Base-by-base conservation (phyloP, 139 green algal genomes). In the Micromonas commoda region DNA sequence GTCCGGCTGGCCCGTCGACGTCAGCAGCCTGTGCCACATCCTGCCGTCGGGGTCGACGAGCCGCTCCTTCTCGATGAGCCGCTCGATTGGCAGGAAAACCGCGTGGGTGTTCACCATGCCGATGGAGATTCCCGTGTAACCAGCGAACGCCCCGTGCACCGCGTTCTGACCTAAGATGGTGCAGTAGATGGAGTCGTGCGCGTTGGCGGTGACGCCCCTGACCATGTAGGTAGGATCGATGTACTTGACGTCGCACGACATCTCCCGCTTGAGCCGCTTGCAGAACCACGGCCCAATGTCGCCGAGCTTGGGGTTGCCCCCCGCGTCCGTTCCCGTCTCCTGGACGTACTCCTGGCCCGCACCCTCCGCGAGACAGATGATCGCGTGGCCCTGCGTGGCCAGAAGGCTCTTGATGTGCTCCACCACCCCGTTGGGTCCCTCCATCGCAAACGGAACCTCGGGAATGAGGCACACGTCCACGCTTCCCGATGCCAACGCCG, bases 221-320 rank as follows among this genome's bases (percentile, higher is more conserved):
- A 97, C 96, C 84, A 97, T 95, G 88, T 96, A 97, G 1, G 87
- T 91, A 9, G 91, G 91, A 82, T 96, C 93, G 73, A 98, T 98
- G 88, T 96, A 97, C 88, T 97, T 97, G 60, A 97, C 84, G 64
- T 87, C 82, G n/a, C 68, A 57, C 54, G 89, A 89, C 80, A 91
- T 84, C 66, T 88, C 76, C 63, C 87, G 83, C 72, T 91, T 92
- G 70, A 97, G 85, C 53, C 88, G 66, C 26, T 88, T 83, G 9
- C 83, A 87, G 31, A 97, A 72, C 78, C 82, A 94, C 6, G 70
- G 73, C 21, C 93, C 92, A 53, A 97, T 92, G 80, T 97, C 93
- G 64, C 34, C 45, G 19, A 81, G 79, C 28, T 85, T 75, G 19
- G 81, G 81, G 78, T 88, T 88, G 20, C 83, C 83, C 0, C 82